A percentile compares a stretch with the other conserved stretches of the same genome.
phyloP scores from a whole-genome alignment of 2,329 filamentous ascomycete genomes.

The Emericellopsis cladophorae region DNA sequence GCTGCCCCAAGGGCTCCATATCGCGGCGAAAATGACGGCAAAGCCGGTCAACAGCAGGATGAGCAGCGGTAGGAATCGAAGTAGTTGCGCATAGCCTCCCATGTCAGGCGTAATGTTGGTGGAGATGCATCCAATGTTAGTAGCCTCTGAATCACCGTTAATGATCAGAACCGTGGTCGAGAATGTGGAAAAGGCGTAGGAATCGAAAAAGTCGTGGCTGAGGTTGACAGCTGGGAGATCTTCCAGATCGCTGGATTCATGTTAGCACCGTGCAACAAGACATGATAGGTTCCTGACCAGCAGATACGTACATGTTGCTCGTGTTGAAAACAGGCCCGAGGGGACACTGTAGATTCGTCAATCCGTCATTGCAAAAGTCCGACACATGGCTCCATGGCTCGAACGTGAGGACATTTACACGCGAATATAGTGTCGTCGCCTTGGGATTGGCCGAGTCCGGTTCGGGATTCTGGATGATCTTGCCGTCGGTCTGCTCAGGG shows the following conservation, averaged over 20 bases:
- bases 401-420: constrained; percentile 67
- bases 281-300: no score
- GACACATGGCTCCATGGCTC: constrained; percentile 44
- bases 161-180: constrained; percentile 60
- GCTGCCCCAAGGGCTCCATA: constrained; percentile 90
- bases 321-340: constrained; percentile 57
- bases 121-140: constrained; percentile 66
- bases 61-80: constrained; percentile 65
- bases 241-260: constrained; percentile 19
- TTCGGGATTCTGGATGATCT: constrained; percentile 57
- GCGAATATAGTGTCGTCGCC: constrained; percentile 61
- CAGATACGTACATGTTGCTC: constrained; percentile 21
- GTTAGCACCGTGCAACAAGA: constrained; percentile 4
- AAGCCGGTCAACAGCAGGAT: constrained; percentile 70
- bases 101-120: constrained; percentile 77
- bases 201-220: constrained; percentile 62
- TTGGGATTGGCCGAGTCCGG: constrained; percentile 31
- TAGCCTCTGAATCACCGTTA: constrained; percentile 54
- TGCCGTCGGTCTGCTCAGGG: constrained; percentile 49
- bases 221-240: constrained; percentile 62
- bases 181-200: constrained; percentile 78
- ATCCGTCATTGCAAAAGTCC: constrained; percentile 54
- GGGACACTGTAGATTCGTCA: constrained; percentile 56
- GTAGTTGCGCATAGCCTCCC: constrained; percentile 52
- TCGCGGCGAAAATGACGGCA: constrained; percentile 72